These are phyloP conservation scores for Erodium trifolium DNA, from an alignment of 441 rosid species.

Conservation along the genomic window DNA sequence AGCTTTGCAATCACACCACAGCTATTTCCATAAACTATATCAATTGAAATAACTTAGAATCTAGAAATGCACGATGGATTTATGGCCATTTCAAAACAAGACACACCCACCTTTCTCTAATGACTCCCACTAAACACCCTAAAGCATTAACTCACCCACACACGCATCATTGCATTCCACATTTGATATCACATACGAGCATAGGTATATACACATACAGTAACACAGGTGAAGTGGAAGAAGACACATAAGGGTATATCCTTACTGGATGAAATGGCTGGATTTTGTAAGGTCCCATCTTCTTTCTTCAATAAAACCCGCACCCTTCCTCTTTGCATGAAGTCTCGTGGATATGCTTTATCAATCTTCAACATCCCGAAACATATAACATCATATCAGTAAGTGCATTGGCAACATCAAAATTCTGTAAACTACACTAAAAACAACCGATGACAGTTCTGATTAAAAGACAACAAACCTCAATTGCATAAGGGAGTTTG, in stretches of 20 bases:
- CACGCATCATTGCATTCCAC: neutral
- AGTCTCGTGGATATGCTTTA: slow-evolving; percentile 92
- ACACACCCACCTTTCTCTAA: neutral
- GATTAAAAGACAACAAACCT: slow-evolving; percentile 35
- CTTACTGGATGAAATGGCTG: slow-evolving; percentile 75
- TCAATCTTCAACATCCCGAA: slow-evolving; percentile 41
- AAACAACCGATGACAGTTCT: neutral
- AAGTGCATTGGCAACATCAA: neutral
- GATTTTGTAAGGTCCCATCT: slow-evolving; percentile 75
- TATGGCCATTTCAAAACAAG: neutral
- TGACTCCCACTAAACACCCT: neutral
- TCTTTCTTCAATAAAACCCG: slow-evolving; percentile 71
- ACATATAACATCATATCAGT: neutral
- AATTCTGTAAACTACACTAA: neutral
- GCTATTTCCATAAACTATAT: too few relatives aligned
- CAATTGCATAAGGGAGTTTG: slow-evolving; percentile 53
- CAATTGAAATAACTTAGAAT: too few relatives aligned
- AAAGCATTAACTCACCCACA: neutral
- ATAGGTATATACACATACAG: neutral
- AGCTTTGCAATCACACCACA: too few relatives aligned
- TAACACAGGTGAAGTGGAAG: neutral
- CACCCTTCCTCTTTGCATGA: slow-evolving; percentile 92
- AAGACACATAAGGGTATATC: neutral
- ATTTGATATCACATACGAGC: neutral
- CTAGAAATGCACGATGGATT: too few relatives aligned